Evolutionary conservation across 805 yeast genomes (phyloP), one percentile per base, ranked within the genome.

Genomic region (Lachancea kluyveri): DNA sequence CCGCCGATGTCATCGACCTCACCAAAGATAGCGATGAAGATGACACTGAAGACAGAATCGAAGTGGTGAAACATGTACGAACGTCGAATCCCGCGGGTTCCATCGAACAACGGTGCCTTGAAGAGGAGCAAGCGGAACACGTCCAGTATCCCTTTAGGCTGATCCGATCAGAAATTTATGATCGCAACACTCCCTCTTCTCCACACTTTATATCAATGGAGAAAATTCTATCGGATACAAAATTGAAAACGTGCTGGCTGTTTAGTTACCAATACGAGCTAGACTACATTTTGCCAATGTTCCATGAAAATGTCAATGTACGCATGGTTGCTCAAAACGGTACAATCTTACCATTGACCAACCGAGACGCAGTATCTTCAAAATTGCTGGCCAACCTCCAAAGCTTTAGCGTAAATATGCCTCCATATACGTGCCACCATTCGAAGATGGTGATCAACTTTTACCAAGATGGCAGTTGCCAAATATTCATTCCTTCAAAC

Each of bases 401-500:
- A 14, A 23, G 46, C 2, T 30, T 63, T 6, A 54, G 55, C 24
- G 61, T 68, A 1, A 7, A 28, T 2, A 58, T 63, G 61, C 55
- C 60, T 5, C 64, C 57, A 12, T 70, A 40, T 43, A 56, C 72
- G 0, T 61, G 68, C 3, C 87, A 80, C 50, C 90, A 80, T 50
- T 67, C 84, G 1, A 80, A 80, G 48, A 57, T 79, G 69, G 74
- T 79, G 65, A 57, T 80, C 9, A 79, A 79, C 45, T 58, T 68
- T 36, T 75, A 63, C 44, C 48, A 48, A 2, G 72, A 71, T 39
- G 59, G 57, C 11, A 53, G 67, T 0, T 52, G 67, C 19, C 76
- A 72, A 45, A 51, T 80, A 0, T 72, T 72, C 14, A 57, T 79
- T 15, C 72, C 78, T 51, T 72, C 85, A 1, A 67, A 72, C 50